Conservation (phyloP, 2,329 filamentous ascomycete genomes). For the Pestalotiopsis sp. region DNA sequence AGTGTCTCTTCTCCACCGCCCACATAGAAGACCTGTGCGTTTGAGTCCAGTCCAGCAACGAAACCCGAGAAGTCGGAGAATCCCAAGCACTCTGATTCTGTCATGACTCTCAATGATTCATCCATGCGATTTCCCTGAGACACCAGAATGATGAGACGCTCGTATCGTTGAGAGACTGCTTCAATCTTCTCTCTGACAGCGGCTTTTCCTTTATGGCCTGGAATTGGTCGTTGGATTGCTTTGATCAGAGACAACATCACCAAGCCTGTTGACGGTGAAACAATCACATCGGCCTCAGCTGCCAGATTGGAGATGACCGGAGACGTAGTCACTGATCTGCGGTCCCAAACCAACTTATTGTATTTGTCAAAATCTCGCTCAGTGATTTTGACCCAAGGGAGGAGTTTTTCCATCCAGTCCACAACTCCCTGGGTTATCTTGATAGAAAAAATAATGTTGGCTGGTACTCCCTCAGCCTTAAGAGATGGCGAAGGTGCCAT, state of each 20-base stretch:
- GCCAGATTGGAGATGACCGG: constrained; percentile 41
- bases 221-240: constrained; percentile 71
- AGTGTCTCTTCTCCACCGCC: constrained; percentile 53
- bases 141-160: constrained; percentile 69
- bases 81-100: constrained; percentile 43
- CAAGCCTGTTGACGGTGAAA: constrained; percentile 71
- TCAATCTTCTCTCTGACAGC: constrained; percentile 59
- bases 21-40: constrained; percentile 47
- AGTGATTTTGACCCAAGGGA: constrained; percentile 55
- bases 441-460: constrained; percentile 55
- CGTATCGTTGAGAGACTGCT: constrained; percentile 62
- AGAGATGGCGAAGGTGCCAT: constrained; percentile 19
- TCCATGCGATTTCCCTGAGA: constrained; percentile 52
- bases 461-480: constrained; percentile 5
- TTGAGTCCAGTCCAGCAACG: constrained; percentile 40
- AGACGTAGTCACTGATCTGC: constrained; percentile 33
- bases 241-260: constrained; percentile 73
- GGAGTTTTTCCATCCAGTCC: constrained; percentile 50
- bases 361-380: constrained; percentile 61
- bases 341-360: constrained; percentile 37
- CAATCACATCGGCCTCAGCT: constrained; percentile 71
- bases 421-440: constrained; percentile 50
- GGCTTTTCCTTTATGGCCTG: constrained; percentile 54
- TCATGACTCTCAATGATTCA: constrained; percentile 43
- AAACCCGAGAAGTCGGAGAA: constrained; percentile 57